These are phyloP conservation scores for Streptanthus diversifolius DNA, from an alignment of 345 rosid species.

Conservation along the genomic window DNA sequence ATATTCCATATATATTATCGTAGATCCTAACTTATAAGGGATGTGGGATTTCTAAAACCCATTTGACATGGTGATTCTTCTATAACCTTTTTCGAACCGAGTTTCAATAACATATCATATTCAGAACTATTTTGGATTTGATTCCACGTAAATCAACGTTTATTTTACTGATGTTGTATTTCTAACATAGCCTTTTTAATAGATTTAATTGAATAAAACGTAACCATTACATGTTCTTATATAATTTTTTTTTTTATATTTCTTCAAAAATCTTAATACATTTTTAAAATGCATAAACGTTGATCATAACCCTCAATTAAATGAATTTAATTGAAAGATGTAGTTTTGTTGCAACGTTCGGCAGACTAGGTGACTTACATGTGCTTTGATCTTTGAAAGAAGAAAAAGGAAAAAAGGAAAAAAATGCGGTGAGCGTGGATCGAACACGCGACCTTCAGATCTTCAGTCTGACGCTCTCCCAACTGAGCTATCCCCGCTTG, in stretches of 20 bases:
- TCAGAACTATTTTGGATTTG: too few relatives aligned
- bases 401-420: background rate
- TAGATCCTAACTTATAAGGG: background rate
- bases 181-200: background rate
- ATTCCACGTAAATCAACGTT: background rate
- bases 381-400: background rate
- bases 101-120: background rate
- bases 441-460: conserved; percentile 74
- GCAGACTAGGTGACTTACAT: background rate
- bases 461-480: conserved; percentile 93
- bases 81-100: background rate
- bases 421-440: conserved; percentile 62
- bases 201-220: background rate
- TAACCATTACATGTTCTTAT: background rate
- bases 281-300: background rate
- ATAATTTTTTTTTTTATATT: background rate
- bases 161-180: background rate
- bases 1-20: background rate
- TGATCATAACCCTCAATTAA: background rate
- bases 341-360: background rate
- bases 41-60: background rate
- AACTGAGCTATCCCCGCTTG: conserved; percentile 85
- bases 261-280: background rate
- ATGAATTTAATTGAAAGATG: background rate
- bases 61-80: background rate